phyloP scores from a whole-genome alignment of 192 early-diverging fungal genomes.

The Backusella liffmaniae region DNA sequence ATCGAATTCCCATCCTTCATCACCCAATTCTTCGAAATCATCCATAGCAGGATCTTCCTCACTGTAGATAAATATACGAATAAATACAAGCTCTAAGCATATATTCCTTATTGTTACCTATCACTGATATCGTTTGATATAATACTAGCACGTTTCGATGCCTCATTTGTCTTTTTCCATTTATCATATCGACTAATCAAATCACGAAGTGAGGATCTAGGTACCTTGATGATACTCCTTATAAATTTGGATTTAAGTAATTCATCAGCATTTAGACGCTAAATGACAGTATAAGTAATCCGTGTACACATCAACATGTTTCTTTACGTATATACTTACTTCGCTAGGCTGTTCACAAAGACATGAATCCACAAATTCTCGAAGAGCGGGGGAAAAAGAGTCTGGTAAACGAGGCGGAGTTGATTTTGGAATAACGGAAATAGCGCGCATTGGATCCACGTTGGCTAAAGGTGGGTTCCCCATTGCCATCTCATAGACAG shows the following conservation, averaged over 20 bases:
- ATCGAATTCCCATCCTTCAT: slow-evolving; percentile 56
- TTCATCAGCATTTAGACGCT: slow-evolving; percentile 88
- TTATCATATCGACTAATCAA: slow-evolving; percentile 61
- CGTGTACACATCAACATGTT: not conserved
- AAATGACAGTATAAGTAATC: not conserved
- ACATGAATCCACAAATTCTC: slow-evolving; percentile 88
- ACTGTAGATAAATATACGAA: slow-evolving; percentile 16
- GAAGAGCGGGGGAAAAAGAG: slow-evolving; percentile 72
- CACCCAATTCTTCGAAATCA: slow-evolving; percentile 42
- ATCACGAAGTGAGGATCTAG: slow-evolving; percentile 55
- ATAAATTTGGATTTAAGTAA: slow-evolving; percentile 82
- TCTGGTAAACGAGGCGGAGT: slow-evolving; percentile 80
- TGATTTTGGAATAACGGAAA: slow-evolving; percentile 85
- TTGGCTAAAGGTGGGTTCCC: slow-evolving; percentile 94
- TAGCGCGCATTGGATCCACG: slow-evolving; percentile 84
- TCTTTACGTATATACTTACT: slow-evolving; percentile 34
- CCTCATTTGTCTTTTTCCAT: slow-evolving; percentile 51
- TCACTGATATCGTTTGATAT: slow-evolving; percentile 23
- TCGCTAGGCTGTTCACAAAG: slow-evolving; percentile 83
- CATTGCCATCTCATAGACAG: slow-evolving; percentile 94
- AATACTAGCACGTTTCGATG: slow-evolving; percentile 19
- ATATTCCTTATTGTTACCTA: slow-evolving; percentile 14
- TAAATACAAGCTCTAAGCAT: not conserved
- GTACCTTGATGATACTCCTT: slow-evolving; percentile 52
- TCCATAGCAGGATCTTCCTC: slow-evolving; percentile 44